Percentiles rank a stretch among this genome's conserved stretches.
Conservation (phyloP, 2,329 filamentous ascomycete genomes). For the Apiospora saccharicola region DNA sequence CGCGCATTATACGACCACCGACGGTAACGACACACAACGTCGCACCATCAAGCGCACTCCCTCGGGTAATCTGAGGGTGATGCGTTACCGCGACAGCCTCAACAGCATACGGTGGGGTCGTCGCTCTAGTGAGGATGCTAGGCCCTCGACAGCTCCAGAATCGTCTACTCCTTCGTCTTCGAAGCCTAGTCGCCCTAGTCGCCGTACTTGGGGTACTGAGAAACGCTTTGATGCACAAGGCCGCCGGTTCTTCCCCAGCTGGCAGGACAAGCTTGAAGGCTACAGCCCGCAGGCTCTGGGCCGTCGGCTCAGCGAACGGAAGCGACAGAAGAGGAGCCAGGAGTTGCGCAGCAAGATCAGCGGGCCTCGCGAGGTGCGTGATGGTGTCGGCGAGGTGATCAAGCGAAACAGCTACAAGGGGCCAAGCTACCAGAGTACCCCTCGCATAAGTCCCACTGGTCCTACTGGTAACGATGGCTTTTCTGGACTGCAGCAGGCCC, state of each 20-base stretch:
- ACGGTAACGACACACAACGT: slow-evolving; percentile 54
- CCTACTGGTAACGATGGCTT: background rate
- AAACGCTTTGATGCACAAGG: slow-evolving; percentile 43
- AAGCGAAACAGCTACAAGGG: slow-evolving; percentile 51
- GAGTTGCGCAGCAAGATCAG: slow-evolving; percentile 68
- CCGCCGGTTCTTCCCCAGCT: slow-evolving; percentile 41
- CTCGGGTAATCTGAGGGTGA: slow-evolving; percentile 67
- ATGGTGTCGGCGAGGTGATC: slow-evolving; percentile 65
- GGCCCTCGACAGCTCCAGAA: slow-evolving; percentile 49
- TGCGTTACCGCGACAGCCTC: slow-evolving; percentile 58
- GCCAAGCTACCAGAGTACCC: slow-evolving; percentile 39
- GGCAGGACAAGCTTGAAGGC: slow-evolving; percentile 59
- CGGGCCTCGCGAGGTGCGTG: slow-evolving; percentile 63
- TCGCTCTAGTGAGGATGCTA: slow-evolving; percentile 33
- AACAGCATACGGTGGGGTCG: slow-evolving; percentile 26
- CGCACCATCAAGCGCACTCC: slow-evolving; percentile 65
- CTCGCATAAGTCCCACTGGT: background rate
- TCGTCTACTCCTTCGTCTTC: background rate
- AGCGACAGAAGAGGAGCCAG: slow-evolving; percentile 64
- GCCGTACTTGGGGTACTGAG: slow-evolving; percentile 40
- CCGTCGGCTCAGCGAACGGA: slow-evolving; percentile 63
- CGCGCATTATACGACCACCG: slow-evolving; percentile 43
- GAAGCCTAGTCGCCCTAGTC: slow-evolving; percentile 34
- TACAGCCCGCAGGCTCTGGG: slow-evolving; percentile 59
- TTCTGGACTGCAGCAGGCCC: background rate